These are phyloP conservation scores for Herpotrichia juniperi DNA, from an alignment of 2,329 filamentous ascomycete species.

Conservation along the genomic window DNA sequence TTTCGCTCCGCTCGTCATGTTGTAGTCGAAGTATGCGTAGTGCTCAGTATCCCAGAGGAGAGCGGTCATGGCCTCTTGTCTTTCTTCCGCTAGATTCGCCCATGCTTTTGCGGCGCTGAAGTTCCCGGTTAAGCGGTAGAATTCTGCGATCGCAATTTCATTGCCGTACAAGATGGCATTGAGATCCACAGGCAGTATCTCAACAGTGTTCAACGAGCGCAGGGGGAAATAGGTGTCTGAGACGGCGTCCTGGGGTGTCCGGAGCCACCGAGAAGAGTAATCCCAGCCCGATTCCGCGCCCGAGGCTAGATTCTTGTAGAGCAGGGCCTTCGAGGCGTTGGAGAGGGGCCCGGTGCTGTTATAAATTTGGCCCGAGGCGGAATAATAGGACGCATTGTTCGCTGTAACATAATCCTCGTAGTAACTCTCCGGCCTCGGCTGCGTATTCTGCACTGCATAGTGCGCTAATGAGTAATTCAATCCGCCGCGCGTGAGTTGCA, in stretches of 20 bases:
- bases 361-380: conserved; percentile 64
- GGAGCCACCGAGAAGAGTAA: conserved; percentile 65
- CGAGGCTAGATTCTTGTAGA: conserved; percentile 68
- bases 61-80: conserved; percentile 67
- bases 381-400: conserved; percentile 69
- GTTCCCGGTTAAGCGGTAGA: conserved; percentile 61
- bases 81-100: conserved; percentile 55
- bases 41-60: conserved; percentile 70
- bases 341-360: conserved; percentile 59
- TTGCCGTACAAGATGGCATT: conserved; percentile 73
- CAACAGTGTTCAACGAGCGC: conserved; percentile 65
- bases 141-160: conserved; percentile 64
- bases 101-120: conserved; percentile 57
- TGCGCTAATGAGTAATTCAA: conserved; percentile 63
- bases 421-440: conserved; percentile 71
- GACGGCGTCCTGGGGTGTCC: conserved; percentile 63
- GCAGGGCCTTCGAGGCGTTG: conserved; percentile 56
- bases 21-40: conserved; percentile 72
- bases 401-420: conserved; percentile 69
- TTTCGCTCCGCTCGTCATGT: conserved; percentile 64
- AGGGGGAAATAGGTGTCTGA: conserved; percentile 69
- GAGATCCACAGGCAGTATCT: conserved; percentile 68
- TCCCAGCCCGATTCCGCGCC: conserved; percentile 73
- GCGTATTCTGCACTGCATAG: conserved; percentile 68
- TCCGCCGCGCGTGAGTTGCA: conserved; percentile 55